These are phyloP conservation scores for Candida koratica DNA, from an alignment of 805 yeast genomes.

Conservation along the genomic window DNA sequence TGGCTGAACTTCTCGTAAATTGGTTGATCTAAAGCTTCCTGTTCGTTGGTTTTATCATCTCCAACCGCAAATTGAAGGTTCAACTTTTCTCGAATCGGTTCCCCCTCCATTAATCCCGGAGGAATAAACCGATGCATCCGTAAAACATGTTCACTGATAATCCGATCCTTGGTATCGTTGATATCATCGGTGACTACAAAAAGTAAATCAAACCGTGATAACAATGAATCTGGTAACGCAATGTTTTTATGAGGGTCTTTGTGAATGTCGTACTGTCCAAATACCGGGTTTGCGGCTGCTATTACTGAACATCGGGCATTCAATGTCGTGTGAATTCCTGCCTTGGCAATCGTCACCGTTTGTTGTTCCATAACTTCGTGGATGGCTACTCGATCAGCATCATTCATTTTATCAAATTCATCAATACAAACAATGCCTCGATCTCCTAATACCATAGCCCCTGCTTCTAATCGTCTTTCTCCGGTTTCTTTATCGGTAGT, in stretches of 20 bases:
- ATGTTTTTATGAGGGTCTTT: conserved; percentile 95
- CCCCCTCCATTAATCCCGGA: conserved; percentile 86
- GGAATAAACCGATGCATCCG: conserved; percentile 89
- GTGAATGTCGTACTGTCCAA: conserved; percentile 93
- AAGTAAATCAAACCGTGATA: conserved; percentile 93
- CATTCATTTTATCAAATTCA: conserved; percentile 98
- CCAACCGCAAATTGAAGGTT: conserved; percentile 79
- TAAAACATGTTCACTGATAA: conserved; percentile 89
- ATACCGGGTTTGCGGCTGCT: conserved; percentile 97
- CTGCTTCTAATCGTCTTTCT: conserved; percentile 93
- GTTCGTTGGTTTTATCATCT: conserved; percentile 44
- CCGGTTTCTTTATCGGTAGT: conserved; percentile 96
- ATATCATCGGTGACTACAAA: conserved; percentile 97
- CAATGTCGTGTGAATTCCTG: conserved; percentile 94
- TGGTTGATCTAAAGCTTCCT: conserved; percentile 47
- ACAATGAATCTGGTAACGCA: conserved; percentile 91
- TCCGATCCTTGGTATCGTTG: conserved; percentile 75
- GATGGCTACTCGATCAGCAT: conserved; percentile 93
- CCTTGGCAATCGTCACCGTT: conserved; percentile 95
- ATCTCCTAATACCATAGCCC: conserved; percentile 99
- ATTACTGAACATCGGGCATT: conserved; percentile 95
- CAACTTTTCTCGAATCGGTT: conserved; percentile 79
- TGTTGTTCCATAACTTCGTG: conserved; percentile 99
- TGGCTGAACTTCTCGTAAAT: conserved; percentile 86
- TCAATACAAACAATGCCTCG: conserved; percentile 97